Evolutionary conservation across 768 basidiomycete species (phyloP), one percentile per base, ranked within the genome.

Genomic region (Rhodosporidiobolus sp.): DNA sequence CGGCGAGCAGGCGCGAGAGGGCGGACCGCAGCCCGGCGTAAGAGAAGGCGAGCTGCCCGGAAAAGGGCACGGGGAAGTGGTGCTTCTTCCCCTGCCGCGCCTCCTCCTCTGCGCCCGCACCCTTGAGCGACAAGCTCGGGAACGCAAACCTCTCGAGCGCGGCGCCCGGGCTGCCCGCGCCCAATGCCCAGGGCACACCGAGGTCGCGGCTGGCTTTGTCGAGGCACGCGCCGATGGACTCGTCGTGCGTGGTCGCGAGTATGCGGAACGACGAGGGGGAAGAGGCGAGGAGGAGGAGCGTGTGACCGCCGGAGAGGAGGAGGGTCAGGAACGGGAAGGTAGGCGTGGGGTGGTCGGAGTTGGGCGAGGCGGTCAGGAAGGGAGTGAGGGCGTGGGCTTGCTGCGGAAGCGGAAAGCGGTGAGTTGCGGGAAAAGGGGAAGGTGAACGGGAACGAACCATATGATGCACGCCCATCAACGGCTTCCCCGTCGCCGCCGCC

Each of bases 281-380:
- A 6, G 79, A 83, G 1, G 88, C 91, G 19, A 95, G 87, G 2
- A 96, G 84, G 49, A 98, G 85, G 50, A 97, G 84, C 0, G 94
- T 94, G 80, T 98, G 95, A 4, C 94, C 94, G n/a, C 95, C 95
- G 0, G 93, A 94, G 59, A 95, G 84, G 26, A 98, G 85, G 20
- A 97, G 84, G 0, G 90, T 89, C 48, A 98, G 85, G 83, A 94
- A 97, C 0, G 95, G 95, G 79, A 90, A 97, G 32, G 63, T 77
- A 64, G 80, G 92, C 0, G 67, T 79, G 0, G 92, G 91, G 24
- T 93, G 84, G 24, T 90, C 79, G 0, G 89, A 84, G 0, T 90
- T 93, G 1, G 94, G 83, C 0, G 93, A 4, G 81, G 78, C 80
- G 0, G 93, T 91, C 22, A 95, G 84, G 34, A 91, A 81, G 0